Percentiles rank a stretch among this genome's conserved stretches.
Conservation (phyloP, 495 filamentous ascomycete genomes). For the Cercophora sp. region DNA sequence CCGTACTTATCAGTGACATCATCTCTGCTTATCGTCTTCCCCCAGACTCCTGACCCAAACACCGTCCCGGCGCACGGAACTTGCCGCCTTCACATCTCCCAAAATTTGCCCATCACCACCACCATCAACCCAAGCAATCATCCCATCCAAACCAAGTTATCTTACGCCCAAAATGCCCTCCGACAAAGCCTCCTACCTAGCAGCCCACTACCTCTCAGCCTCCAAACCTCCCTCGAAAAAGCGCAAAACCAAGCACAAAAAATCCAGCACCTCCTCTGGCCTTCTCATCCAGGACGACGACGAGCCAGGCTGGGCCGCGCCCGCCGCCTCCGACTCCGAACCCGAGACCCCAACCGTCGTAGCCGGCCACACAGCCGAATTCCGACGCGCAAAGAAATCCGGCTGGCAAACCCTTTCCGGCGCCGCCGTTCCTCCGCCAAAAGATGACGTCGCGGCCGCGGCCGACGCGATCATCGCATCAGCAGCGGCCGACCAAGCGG, state of each 20-base stretch:
- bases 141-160: neutral
- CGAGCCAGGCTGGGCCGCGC: conserved; percentile 60
- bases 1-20: conserved; percentile 13
- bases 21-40: neutral
- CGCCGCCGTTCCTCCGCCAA: conserved; percentile 49
- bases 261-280: conserved; percentile 51
- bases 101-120: neutral
- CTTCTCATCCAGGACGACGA: conserved; percentile 93
- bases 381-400: conserved; percentile 72
- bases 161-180: conserved; percentile 48
- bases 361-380: conserved; percentile 58
- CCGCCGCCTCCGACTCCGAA: conserved; percentile 36
- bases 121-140: neutral
- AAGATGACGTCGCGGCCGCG: conserved; percentile 67
- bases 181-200: conserved; percentile 80
- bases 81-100: too few relatives aligned
- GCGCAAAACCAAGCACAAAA: conserved; percentile 75
- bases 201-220: conserved; percentile 83
- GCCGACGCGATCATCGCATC: conserved; percentile 68
- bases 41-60: too few relatives aligned
- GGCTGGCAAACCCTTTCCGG: conserved; percentile 68
- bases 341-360: conserved; percentile 42
- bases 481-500: conserved; percentile 60
- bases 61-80: too few relatives aligned
- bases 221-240: conserved; percentile 73